These are phyloP conservation scores for Alternaria incomplexa DNA, from an alignment of 2,329 filamentous ascomycete genomes.

Conservation along the genomic window DNA sequence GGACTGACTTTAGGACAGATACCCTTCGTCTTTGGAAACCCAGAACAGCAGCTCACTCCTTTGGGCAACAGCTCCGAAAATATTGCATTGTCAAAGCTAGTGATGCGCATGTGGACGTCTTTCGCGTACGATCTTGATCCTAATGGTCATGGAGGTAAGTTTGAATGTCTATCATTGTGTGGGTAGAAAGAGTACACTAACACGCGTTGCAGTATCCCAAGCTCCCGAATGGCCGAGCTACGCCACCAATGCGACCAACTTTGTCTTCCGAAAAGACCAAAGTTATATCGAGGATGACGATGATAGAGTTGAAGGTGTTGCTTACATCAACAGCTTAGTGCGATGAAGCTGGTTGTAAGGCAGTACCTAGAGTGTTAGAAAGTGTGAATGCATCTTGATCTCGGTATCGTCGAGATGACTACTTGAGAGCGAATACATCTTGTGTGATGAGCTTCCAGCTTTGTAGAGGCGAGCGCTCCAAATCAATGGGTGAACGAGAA, in stretches of 20 bases:
- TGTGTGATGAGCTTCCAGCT: not conserved
- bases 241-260: slow-evolving; percentile 24
- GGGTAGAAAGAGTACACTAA: not conserved
- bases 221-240: slow-evolving; percentile 29
- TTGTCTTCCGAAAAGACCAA: slow-evolving; percentile 35
- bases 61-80: slow-evolving; percentile 32
- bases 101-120: slow-evolving; percentile 41
- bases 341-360: slow-evolving; percentile 2
- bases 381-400: not conserved
- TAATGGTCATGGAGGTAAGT: slow-evolving; percentile 34
- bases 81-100: slow-evolving; percentile 25
- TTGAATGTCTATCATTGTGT: not conserved
- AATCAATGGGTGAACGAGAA: too few relatives aligned
- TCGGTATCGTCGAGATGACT: not conserved
- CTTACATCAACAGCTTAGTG: slow-evolving; percentile 32
- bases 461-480: accelerated
- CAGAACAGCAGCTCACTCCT: slow-evolving; percentile 32
- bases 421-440: not conserved
- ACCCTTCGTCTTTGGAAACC: slow-evolving; percentile 39
- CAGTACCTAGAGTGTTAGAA: not conserved
- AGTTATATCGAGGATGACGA: slow-evolving; percentile 35
- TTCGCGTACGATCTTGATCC: slow-evolving; percentile 39
- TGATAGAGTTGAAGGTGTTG: slow-evolving; percentile 27
- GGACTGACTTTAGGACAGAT: slow-evolving; percentile 20
- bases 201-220: slow-evolving; percentile 13